These are phyloP conservation scores for Gynandropsis gynandra DNA, from an alignment of 345 rosid genomes.

Conservation along the genomic window DNA sequence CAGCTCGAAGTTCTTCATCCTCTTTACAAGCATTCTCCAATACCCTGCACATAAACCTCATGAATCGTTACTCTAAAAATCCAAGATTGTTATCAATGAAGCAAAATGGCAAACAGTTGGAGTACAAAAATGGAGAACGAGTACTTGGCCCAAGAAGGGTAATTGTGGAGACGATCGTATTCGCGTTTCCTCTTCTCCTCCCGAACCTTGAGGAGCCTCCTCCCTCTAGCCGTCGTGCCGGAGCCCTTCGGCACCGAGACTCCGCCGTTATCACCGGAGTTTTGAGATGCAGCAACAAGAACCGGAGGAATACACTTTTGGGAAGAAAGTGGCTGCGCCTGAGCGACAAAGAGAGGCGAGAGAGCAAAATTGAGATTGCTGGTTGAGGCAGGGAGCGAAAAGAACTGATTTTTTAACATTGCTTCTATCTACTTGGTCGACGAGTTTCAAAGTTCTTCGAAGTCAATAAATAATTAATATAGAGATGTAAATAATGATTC, in stretches of 20 bases:
- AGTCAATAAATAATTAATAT: too few relatives aligned
- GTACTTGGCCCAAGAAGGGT: slow-evolving; percentile 90
- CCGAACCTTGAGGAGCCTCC: slow-evolving; percentile 66
- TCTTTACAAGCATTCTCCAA: slow-evolving; percentile 69
- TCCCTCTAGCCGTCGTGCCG: slow-evolving; percentile 87
- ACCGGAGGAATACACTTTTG: slow-evolving; percentile 13
- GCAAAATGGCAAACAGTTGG: slow-evolving; percentile 28
- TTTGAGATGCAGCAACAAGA: slow-evolving; percentile 13
- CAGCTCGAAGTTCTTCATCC: slow-evolving; percentile 75
- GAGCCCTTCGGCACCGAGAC: slow-evolving; percentile 36
- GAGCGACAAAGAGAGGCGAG: slow-evolving; percentile 9
- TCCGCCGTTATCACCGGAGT: slow-evolving; percentile 14
- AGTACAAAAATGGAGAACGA: neutral
- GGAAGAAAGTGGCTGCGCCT: slow-evolving; percentile 11
- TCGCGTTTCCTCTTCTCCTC: slow-evolving; percentile 89
- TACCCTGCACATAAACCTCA: slow-evolving; percentile 36
- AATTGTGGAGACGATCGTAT: slow-evolving; percentile 58
- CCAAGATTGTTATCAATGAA: slow-evolving; percentile 1
- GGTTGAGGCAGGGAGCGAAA: slow-evolving; percentile 11
- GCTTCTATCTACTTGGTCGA: slow-evolving; percentile 1
- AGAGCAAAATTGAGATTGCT: slow-evolving; percentile 17
- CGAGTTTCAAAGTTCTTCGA: neutral
- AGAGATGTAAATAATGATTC: too few relatives aligned
- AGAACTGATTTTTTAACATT: slow-evolving; percentile 11
- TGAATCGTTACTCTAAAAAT: neutral